These are phyloP conservation scores for Diplocarpon mali DNA, from an alignment of 2,329 filamentous ascomycete genomes.

Conservation along the genomic window DNA sequence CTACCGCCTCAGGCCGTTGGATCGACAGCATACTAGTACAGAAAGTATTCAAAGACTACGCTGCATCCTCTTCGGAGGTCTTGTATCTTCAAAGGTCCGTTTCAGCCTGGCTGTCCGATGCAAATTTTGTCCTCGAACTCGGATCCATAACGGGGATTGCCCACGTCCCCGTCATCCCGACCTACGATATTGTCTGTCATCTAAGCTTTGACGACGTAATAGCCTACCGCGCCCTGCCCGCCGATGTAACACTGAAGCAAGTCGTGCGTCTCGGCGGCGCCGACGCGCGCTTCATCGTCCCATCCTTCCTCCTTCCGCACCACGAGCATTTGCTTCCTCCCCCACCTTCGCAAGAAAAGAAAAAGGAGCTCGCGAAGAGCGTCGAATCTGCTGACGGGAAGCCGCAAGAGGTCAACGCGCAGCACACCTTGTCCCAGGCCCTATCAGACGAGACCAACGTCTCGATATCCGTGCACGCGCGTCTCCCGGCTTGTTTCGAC, in stretches of 20 bases:
- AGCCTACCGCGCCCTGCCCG: constrained; percentile 36
- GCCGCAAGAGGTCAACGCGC: constrained; percentile 32
- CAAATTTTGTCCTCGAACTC: constrained; percentile 40
- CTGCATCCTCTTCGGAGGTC: constrained; percentile 33
- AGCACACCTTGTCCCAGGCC: constrained; percentile 31
- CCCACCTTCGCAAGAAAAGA: constrained; percentile 27
- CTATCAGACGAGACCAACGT: constrained; percentile 38
- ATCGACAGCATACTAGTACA: constrained; percentile 35
- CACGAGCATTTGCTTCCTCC: constrained; percentile 41
- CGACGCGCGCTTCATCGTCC: constrained; percentile 37
- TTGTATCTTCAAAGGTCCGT: constrained; percentile 35
- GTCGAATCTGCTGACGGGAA: constrained; percentile 33
- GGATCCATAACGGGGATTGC: constrained; percentile 34
- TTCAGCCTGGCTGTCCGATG: constrained; percentile 38
- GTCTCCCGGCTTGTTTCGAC: constrained; percentile 38
- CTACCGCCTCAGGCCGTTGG: constrained; percentile 39
- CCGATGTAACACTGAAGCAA: constrained; percentile 33
- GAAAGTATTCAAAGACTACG: constrained; percentile 39
- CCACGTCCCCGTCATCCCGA: constrained; percentile 37
- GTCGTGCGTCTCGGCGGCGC: constrained; percentile 40
- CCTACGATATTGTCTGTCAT: constrained; percentile 36
- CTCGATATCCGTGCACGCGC: constrained; percentile 35
- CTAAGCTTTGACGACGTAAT: constrained; percentile 37
- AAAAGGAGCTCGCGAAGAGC: constrained; percentile 26
- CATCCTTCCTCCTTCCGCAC: constrained; percentile 39